Evolutionary conservation across 228 moss, liverwort and hornwort species (phyloP).

Genomic region (Sphagnum fallax): DNA sequence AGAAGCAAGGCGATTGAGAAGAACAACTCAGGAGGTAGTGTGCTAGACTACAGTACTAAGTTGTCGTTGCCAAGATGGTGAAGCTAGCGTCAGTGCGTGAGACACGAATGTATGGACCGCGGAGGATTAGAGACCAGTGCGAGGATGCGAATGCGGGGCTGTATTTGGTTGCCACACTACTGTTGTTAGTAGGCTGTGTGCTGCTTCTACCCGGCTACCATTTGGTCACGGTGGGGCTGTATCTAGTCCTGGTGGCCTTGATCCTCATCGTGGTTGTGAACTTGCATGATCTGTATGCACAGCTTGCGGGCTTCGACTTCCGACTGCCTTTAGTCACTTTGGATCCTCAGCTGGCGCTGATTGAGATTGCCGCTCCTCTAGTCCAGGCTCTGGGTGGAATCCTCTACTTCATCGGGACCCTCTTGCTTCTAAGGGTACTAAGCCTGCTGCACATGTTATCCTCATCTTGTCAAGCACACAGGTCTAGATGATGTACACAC

Average conservation of each 20-base stretch:
- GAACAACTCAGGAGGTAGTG: too few species aligned
- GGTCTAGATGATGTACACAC: background rate
- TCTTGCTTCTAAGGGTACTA: slow-evolving; percentile 47
- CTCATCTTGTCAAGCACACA: background rate
- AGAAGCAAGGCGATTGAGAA: too few species aligned
- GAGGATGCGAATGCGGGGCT: slow-evolving; percentile 51
- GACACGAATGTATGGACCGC: slow-evolving; percentile 45
- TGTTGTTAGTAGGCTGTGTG: slow-evolving; percentile 40
- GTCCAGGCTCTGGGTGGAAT: slow-evolving; percentile 58
- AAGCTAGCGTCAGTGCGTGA: slow-evolving; percentile 69
- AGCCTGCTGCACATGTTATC: background rate
- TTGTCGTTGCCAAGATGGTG: slow-evolving; percentile 35
- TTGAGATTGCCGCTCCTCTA: slow-evolving; percentile 56
- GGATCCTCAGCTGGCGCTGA: slow-evolving; percentile 47
- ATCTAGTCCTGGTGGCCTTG: slow-evolving; percentile 37
- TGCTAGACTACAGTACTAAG: too few species aligned
- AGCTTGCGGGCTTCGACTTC: slow-evolving; percentile 63
- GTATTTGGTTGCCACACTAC: slow-evolving; percentile 39
- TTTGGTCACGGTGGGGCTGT: slow-evolving; percentile 14
- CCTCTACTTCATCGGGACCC: slow-evolving; percentile 38
- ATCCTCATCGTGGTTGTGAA: slow-evolving; percentile 40
- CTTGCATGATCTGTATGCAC: slow-evolving; percentile 63
- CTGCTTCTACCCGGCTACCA: slow-evolving; percentile 47
- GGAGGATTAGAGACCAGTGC: slow-evolving; percentile 23
- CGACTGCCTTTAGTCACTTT: slow-evolving; percentile 24